These are phyloP conservation scores for Candida ortonii DNA, from an alignment of 805 yeast species.

Conservation along the genomic window DNA sequence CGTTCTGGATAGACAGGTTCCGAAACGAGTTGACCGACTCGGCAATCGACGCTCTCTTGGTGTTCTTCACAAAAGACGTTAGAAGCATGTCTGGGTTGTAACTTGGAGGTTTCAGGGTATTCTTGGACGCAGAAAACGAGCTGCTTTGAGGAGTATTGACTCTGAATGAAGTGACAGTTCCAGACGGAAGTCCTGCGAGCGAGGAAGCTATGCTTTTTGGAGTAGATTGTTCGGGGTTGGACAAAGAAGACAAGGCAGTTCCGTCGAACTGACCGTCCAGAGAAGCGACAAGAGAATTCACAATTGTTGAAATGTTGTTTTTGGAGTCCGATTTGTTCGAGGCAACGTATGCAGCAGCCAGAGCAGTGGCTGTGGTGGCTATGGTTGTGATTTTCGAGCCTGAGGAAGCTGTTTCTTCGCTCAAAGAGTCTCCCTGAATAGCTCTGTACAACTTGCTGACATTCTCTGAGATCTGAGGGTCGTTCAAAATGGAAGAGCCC, in stretches of 20 bases:
- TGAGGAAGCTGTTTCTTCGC: constrained; percentile 4
- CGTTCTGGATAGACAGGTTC: constrained; percentile 17
- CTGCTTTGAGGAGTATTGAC: constrained; percentile 10
- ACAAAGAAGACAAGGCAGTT: no score
- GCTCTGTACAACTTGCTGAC: constrained; percentile 21
- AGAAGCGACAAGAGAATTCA: constrained; percentile 19
- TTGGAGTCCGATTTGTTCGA: constrained; percentile 21
- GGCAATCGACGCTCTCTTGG: constrained; percentile 5
- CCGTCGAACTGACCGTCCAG: constrained; percentile 15
- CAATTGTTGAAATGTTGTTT: constrained; percentile 18
- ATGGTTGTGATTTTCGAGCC: constrained; percentile 11
- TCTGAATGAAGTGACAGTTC: constrained; percentile 32
- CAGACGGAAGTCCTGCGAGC: constrained; percentile 27
- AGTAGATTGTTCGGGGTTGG: no score
- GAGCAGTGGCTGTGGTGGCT: constrained; percentile 37
- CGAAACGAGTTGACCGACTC: constrained; percentile 5
- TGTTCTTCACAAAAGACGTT: constrained; percentile 18
- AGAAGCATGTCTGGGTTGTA: constrained; percentile 21
- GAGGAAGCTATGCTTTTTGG: constrained; percentile 26
- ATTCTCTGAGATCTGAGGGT: constrained; percentile 9
- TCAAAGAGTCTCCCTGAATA: constrained; percentile 31
- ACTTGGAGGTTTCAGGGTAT: constrained; percentile 17
- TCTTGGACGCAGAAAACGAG: constrained; percentile 1
- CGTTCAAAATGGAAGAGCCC: constrained; percentile 13
- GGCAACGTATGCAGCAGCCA: constrained; percentile 37